phyloP scores from a whole-genome alignment of 164 flowering plant species.

The Piper betle region DNA sequence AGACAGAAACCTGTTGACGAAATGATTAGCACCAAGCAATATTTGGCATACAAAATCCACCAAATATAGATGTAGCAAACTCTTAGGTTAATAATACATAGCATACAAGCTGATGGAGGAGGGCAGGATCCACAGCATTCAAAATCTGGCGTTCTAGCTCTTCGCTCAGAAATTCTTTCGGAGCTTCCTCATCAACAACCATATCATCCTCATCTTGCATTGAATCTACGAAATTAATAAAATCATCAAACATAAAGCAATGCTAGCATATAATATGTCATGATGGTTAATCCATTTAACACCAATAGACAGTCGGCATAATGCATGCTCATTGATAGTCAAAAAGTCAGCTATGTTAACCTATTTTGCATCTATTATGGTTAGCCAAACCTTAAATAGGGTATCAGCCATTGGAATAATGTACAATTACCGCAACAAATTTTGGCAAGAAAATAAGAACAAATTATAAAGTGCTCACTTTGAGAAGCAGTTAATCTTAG shows the following conservation, averaged over 20 bases:
- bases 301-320: no score
- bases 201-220: slow-evolving; percentile 50
- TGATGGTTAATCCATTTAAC: background rate
- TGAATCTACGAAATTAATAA: slow-evolving; percentile 20
- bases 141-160: slow-evolving; percentile 62
- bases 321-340: no score
- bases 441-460: slow-evolving; percentile 6
- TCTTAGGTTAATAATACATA: background rate
- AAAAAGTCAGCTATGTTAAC: no score
- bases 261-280: background rate
- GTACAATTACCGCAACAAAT: no score
- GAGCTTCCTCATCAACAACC: slow-evolving; percentile 31
- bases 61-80: background rate
- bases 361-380: no score
- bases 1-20: slow-evolving; percentile 50
- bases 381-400: no score
- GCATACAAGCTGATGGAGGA: slow-evolving; percentile 79
- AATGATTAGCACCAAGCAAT: slow-evolving; percentile 1
- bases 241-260: background rate
- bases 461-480: slow-evolving; percentile 11
- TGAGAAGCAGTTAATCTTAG: slow-evolving; percentile 22
- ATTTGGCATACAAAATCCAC: background rate
- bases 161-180: slow-evolving; percentile 21
- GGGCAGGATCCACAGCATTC: slow-evolving; percentile 56
- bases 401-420: no score